phyloP scores from a whole-genome alignment of 2,329 filamentous ascomycete species.

The Akanthomyces uredinophilus region DNA sequence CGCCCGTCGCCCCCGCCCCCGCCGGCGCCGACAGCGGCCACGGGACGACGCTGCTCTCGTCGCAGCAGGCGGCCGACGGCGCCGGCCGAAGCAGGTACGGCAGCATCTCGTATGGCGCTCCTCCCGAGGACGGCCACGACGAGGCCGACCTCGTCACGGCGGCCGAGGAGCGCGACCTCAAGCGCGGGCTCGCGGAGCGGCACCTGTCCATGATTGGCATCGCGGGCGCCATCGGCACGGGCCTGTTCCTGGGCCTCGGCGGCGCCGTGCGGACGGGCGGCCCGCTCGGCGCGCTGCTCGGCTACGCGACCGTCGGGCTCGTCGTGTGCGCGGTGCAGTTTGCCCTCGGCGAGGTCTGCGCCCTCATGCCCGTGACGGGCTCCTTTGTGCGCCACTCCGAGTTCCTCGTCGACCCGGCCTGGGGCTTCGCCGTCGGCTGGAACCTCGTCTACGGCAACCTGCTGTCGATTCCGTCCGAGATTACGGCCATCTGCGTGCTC shows the following conservation, averaged over 20 bases:
- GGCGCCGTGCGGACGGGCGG: constrained; percentile 47
- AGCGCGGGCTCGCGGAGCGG: constrained; percentile 40
- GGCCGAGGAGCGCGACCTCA: constrained; percentile 45
- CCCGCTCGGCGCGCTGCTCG: constrained; percentile 43
- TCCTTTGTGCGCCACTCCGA: constrained; percentile 57
- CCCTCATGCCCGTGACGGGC: constrained; percentile 57
- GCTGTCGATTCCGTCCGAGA: constrained; percentile 53
- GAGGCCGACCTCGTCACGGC: constrained; percentile 38
- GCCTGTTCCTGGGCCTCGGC: constrained; percentile 56
- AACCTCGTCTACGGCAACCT: constrained; percentile 52
- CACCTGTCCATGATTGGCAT: constrained; percentile 60
- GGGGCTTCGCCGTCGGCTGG: constrained; percentile 51
- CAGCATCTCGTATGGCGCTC: neutral
- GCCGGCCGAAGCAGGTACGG: neutral
- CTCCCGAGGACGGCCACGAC: neutral
- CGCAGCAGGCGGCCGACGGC: neutral
- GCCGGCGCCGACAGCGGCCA: neutral
- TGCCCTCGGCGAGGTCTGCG: constrained; percentile 56
- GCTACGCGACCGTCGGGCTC: constrained; percentile 51
- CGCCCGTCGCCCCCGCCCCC: neutral
- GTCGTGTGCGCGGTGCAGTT: constrained; percentile 54
- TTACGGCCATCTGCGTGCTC: constrained; percentile 57
- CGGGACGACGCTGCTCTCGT: neutral
- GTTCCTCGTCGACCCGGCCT: constrained; percentile 57
- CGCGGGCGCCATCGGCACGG: constrained; percentile 56